Evolutionary conservation across 305 asterid species (phyloP).

Genomic region (Plantago rigida): DNA sequence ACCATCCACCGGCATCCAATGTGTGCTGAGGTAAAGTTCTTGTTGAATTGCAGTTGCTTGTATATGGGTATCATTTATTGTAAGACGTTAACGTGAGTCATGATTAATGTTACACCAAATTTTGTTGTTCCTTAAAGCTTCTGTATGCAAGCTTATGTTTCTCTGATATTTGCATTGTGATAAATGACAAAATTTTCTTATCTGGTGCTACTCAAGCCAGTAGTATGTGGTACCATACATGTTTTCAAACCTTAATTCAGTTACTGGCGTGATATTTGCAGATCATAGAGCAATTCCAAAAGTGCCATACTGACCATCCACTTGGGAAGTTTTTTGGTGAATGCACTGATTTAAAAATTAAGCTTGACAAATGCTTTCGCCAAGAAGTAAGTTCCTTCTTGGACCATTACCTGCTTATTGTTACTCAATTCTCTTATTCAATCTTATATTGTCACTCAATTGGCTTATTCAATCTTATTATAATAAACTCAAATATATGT

Average conservation of each 20-base stretch:
- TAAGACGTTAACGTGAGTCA: too few species aligned
- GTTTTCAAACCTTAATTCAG: neutral
- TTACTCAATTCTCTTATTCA: neutral
- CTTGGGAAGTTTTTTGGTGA: slow-evolving; percentile 69
- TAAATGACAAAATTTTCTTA: neutral
- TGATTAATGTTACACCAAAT: too few species aligned
- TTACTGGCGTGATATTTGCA: neutral
- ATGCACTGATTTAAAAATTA: slow-evolving; percentile 73
- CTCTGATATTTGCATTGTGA: neutral
- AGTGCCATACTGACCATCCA: slow-evolving; percentile 78
- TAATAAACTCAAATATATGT: neutral
- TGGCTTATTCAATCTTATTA: neutral
- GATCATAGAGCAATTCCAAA: slow-evolving; percentile 71
- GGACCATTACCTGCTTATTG: neutral
- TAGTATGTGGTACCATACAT: neutral
- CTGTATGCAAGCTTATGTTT: neutral
- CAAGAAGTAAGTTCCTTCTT: slow-evolving; percentile 50
- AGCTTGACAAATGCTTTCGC: slow-evolving; percentile 75
- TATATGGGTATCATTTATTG: too few species aligned
- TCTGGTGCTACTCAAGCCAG: neutral
- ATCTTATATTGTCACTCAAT: too few species aligned
- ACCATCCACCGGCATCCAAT: slow-evolving; percentile 75
- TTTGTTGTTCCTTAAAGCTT: neutral
- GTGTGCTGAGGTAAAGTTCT: slow-evolving; percentile 66
- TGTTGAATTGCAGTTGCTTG: neutral